Evolutionary conservation across 225 moss, liverwort and hornwort species (phyloP).

Genomic region (Antitrichia curtipendula): DNA sequence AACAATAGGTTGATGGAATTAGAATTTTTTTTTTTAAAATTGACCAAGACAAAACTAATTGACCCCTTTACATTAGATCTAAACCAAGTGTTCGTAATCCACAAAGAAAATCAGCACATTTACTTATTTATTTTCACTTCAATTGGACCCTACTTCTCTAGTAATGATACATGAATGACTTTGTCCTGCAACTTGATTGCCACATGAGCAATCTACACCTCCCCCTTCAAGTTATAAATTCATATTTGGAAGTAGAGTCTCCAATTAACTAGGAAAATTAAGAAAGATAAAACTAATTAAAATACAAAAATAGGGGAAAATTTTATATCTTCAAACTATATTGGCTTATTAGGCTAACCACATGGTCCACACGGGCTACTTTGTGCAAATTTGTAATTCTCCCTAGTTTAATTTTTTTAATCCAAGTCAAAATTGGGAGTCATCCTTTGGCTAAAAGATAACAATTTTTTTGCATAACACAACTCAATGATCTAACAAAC

Average conservation of each 20-base stretch:
- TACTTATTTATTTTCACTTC: no score
- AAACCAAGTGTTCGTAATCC: no score
- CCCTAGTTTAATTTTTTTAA: not conserved
- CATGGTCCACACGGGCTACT: not conserved
- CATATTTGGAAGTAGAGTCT: not conserved
- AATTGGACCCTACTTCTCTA: no score
- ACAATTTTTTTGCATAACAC: not conserved
- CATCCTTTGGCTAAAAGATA: not conserved
- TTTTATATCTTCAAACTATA: not conserved
- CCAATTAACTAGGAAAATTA: not conserved
- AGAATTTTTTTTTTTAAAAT: no score
- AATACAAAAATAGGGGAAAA: not conserved
- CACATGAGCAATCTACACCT: not conserved
- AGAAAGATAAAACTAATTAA: not conserved
- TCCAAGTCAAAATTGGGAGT: not conserved
- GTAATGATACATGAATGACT: no score
- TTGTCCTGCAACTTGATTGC: not conserved
- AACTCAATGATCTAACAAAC: not conserved
- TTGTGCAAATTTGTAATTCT: rapidly evolving
- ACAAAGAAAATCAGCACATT: no score
- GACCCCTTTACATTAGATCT: no score
- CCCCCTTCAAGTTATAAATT: not conserved
- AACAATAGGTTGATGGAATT: no score
- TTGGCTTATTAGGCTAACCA: rapidly evolving
- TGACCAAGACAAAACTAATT: no score